Evolutionary conservation across 78 protist genomes (phyloP).

Genomic region (Dictyostelium discoideum): dicty_2.7 NC_007089.4:5841501-5842000

Average conservation of each 20-base stretch:
- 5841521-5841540: background rate
- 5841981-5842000: background rate
- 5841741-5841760: background rate
- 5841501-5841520: background rate
- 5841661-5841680: conserved; percentile 57
- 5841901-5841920: background rate
- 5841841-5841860: background rate
- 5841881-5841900: background rate
- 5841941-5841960: background rate
- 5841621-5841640: background rate
- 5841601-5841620: background rate
- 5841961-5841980: background rate
- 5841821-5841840: background rate
- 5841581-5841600: background rate
- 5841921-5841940: background rate
- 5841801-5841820: background rate
- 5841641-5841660: background rate
- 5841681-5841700: conserved; percentile 40
- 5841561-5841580: background rate
- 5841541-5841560: background rate
- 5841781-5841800: background rate
- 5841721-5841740: background rate
- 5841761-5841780: background rate
- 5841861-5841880: background rate
- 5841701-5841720: conserved; percentile 58